A percentile compares a stretch with the other conserved stretches of the same genome.
phyloP scores from a whole-genome alignment of 805 yeast genomes.

The Kazachstania bromeliacearum region DNA sequence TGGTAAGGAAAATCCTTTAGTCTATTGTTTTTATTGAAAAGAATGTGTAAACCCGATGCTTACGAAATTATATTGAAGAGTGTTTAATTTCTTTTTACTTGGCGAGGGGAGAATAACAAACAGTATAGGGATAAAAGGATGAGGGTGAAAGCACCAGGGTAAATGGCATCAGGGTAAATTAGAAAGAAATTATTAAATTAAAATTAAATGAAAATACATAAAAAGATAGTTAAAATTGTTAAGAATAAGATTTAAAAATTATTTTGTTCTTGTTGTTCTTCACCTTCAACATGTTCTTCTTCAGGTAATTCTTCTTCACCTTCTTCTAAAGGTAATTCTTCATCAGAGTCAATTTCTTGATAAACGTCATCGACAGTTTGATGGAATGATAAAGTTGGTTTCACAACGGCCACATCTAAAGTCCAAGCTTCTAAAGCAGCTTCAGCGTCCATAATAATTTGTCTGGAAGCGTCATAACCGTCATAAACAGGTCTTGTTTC shows the following conservation, averaged over 20 bases:
- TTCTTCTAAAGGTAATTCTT: constrained; percentile 34
- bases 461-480: constrained; percentile 96
- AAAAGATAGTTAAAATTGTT: background rate
- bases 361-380: constrained; percentile 59
- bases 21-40: too few relatives aligned
- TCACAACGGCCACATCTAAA: constrained; percentile 86
- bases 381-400: constrained; percentile 83
- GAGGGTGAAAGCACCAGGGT: too few relatives aligned
- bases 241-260: background rate
- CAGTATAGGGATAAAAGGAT: too few relatives aligned
- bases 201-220: background rate
- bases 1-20: too few relatives aligned
- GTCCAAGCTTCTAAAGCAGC: constrained; percentile 95
- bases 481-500: constrained; percentile 97
- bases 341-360: constrained; percentile 39
- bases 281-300: constrained; percentile 7
- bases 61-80: too few relatives aligned
- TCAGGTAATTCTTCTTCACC: constrained; percentile 19
- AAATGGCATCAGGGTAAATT: too few relatives aligned
- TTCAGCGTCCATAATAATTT: constrained; percentile 95
- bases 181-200: too few relatives aligned
- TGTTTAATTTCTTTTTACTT: too few relatives aligned
- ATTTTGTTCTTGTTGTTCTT: constrained; percentile 5
- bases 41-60: too few relatives aligned
- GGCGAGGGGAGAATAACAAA: too few relatives aligned